Conservation (phyloP, 169 alveolate genomes). For the Eimeria necatrix region DNA sequence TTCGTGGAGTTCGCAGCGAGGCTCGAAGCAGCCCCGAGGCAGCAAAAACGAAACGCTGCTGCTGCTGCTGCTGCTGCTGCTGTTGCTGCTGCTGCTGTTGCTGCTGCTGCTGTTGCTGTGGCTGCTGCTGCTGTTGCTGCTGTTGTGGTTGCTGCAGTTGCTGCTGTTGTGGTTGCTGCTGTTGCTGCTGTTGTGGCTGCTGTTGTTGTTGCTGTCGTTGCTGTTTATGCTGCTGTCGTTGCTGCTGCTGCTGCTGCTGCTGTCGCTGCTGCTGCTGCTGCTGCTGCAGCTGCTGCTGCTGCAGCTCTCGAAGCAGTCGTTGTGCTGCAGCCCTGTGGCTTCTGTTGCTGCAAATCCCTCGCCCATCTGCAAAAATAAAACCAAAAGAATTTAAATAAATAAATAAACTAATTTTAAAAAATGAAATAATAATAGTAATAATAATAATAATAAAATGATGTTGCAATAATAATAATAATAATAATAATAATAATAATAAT, state of each 20-base stretch:
- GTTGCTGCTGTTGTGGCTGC: neutral
- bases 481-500: neutral
- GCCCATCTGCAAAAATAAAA: slow-evolving; percentile 86
- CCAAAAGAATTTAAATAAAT: neutral
- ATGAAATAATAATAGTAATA: neutral
- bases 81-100: slow-evolving; percentile 12
- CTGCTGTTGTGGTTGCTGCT: neutral
- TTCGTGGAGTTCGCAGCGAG: too few species aligned
- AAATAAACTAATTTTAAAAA: neutral
- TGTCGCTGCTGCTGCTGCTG: too few species aligned
- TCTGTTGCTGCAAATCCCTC: slow-evolving; percentile 89
- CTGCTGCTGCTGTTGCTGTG: neutral
- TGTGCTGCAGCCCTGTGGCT: slow-evolving; percentile 88
- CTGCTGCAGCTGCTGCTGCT: neutral
- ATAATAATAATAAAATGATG: too few species aligned
- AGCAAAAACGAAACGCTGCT: neutral
- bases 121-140: neutral
- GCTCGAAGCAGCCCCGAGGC: neutral
- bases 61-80: slow-evolving; percentile 10
- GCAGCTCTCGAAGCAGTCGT: slow-evolving; percentile 83
- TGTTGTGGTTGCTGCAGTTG: neutral
- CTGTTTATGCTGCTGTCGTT: neutral
- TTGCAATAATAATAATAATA: too few species aligned
- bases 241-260: slow-evolving; percentile 33
- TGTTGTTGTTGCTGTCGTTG: neutral